Evolutionary conservation across 768 basidiomycete genomes (phyloP).

Genomic region (Leccinum truebloodii): DNA sequence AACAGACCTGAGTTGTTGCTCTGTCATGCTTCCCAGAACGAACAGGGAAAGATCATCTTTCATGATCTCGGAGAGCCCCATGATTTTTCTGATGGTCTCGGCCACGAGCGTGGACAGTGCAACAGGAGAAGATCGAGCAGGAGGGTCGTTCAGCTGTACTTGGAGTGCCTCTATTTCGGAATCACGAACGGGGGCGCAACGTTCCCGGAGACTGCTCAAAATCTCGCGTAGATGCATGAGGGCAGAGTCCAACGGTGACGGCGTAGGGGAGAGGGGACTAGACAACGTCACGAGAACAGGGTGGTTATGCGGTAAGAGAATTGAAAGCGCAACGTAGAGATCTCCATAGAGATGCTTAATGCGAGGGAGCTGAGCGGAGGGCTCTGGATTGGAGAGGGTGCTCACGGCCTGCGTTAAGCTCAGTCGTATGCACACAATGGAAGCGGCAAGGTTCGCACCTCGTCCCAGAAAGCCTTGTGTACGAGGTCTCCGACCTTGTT

Average conservation of each 20-base stretch:
- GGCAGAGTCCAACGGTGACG: conserved; percentile 62
- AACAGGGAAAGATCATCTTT: conserved; percentile 68
- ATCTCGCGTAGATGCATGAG: conserved; percentile 56
- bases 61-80: conserved; percentile 62
- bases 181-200: conserved; percentile 72
- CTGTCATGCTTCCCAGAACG: conserved; percentile 65
- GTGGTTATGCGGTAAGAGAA: conserved; percentile 61
- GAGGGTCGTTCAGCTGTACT: conserved; percentile 32
- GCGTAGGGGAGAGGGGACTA: conserved; percentile 64
- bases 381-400: conserved; percentile 56
- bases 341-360: conserved; percentile 59
- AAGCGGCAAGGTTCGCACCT: conserved; percentile 45
- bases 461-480: conserved; percentile 73
- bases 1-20: conserved; percentile 52
- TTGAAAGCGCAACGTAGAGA: conserved; percentile 47
- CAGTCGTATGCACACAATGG: conserved; percentile 15
- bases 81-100: conserved; percentile 46
- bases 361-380: conserved; percentile 59
- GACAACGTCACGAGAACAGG: conserved; percentile 51
- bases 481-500: conserved; percentile 49
- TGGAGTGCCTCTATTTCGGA: conserved; percentile 48
- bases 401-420: conserved; percentile 49
- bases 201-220: conserved; percentile 49
- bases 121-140: conserved; percentile 8
- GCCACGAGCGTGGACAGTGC: conserved; percentile 50